A percentile compares a stretch with the other conserved stretches of the same genome.
phyloP scores from a whole-genome alignment of 495 filamentous ascomycete species.

The Xylaria venustula region DNA sequence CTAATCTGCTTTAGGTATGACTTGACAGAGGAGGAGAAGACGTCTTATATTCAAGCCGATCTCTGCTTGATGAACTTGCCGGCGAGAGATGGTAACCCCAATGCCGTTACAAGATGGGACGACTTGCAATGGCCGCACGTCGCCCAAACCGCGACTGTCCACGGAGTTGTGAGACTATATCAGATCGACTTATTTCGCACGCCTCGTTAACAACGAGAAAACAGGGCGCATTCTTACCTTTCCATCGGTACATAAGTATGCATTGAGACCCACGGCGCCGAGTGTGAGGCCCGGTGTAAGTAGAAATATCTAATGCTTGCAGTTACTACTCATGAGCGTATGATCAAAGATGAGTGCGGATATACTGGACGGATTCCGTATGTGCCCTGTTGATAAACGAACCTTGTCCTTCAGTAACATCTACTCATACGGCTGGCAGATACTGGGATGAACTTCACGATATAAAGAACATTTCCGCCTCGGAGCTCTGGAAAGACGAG shows the following conservation, averaged over 20 bases:
- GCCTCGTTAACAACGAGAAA: neutral
- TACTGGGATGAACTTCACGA: slow-evolving; percentile 49
- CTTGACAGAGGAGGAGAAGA: slow-evolving; percentile 37
- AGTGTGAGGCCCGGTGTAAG: too few species aligned
- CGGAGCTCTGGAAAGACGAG: slow-evolving; percentile 31
- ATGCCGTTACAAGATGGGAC: slow-evolving; percentile 41
- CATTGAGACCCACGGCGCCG: too few species aligned
- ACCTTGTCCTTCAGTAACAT: neutral
- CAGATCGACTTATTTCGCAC: neutral
- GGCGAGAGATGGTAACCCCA: slow-evolving; percentile 23
- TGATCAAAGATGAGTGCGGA: slow-evolving; percentile 42
- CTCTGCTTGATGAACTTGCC: slow-evolving; percentile 42
- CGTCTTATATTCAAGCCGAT: slow-evolving; percentile 42
- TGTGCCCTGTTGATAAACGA: slow-evolving; percentile 22
- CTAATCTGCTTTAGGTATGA: slow-evolving; percentile 25
- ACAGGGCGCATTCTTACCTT: slow-evolving; percentile 41
- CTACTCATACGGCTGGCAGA: slow-evolving; percentile 18
- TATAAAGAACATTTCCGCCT: slow-evolving; percentile 32
- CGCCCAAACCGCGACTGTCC: slow-evolving; percentile 30
- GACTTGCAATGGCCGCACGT: slow-evolving; percentile 42
- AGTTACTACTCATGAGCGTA: slow-evolving; percentile 42
- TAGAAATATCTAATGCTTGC: too few species aligned
- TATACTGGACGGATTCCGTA: slow-evolving; percentile 46
- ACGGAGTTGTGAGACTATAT: slow-evolving; percentile 23
- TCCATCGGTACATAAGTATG: slow-evolving; percentile 52